Conservation (phyloP, 2,329 filamentous ascomycete species). For the Colletotrichum chlorophyti region DNA sequence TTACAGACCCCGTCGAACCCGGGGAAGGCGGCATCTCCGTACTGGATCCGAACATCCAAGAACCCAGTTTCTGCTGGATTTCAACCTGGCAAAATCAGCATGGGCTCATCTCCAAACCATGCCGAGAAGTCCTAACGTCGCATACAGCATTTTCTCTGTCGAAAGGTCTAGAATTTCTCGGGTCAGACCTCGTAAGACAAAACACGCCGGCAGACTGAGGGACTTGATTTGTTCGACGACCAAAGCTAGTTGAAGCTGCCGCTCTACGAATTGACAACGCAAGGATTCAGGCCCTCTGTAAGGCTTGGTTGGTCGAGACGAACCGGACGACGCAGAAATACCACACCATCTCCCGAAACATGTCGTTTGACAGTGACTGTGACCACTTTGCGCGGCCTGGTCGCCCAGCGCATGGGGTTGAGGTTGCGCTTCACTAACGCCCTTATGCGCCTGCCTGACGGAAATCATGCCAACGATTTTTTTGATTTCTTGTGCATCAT, state of each 20-base stretch:
- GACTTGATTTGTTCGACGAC: no score
- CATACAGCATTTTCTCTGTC: background rate
- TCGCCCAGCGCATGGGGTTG: conserved; percentile 1
- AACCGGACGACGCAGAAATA: conserved; percentile 2
- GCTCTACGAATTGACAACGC: background rate
- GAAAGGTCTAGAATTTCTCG: background rate
- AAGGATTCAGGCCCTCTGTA: background rate
- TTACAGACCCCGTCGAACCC: background rate
- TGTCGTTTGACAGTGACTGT: conserved; percentile 17
- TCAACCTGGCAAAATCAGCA: background rate
- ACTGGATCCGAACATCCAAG: background rate
- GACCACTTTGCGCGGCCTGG: conserved; percentile 9
- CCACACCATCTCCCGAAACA: conserved; percentile 1
- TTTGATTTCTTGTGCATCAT: background rate
- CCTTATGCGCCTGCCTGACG: conserved; percentile 3
- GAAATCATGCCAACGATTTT: background rate
- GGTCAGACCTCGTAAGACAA: background rate
- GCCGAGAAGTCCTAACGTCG: background rate
- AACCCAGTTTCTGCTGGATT: background rate
- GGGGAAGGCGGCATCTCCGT: conserved; percentile 18
- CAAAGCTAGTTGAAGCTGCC: background rate
- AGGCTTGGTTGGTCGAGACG: conserved; percentile 2
- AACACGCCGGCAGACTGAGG: no score
- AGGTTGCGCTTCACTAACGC: conserved; percentile 13
- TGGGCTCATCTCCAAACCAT: conserved; percentile 14